Base-by-base conservation (phyloP, 1,139 yeast genomes). In the Zygoascus meyerae region DNA sequence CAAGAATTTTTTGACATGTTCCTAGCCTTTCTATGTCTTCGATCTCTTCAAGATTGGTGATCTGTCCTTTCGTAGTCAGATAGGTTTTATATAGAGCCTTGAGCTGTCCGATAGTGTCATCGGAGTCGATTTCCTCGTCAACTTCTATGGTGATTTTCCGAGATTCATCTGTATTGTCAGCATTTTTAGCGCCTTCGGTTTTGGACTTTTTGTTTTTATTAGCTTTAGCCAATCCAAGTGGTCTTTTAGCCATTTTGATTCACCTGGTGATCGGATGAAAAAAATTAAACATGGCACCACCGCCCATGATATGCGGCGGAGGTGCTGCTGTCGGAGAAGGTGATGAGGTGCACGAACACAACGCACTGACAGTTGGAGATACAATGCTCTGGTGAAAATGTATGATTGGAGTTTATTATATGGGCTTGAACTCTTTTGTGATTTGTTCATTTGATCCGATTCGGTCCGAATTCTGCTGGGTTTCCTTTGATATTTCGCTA, bases 191-290 rank as follows among this genome's bases (percentile, higher is more conserved):
- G 5, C 53, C 58, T 8, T 53, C 61, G 7, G 44, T 53, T 44
- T 55, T 44, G 38, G 52, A 55, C 47, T 56, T 50, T 48, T 53
- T 54, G 55, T 65, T 58, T 52, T 62, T 64, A 21, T 79, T 72
- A 1, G 80, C 75, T 58, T 82, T 81, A n/a, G 86, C 86, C 48
- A 86, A 68, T 42, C 97, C 96, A 54, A 85, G 70, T 32, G 90
- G 86, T 73, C 96, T 77, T 62, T 86, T 89, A 37, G 54, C 65
- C 67, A 62, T 62, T 30, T 16, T 44, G 14, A 7, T 21, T 21
- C n/a, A 21, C 16, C 17, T 21, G 40, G 40, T 31, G 12, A 31
- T 31, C 34, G 15, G 15, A 26, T 15, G 37, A 14, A 15, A 21
- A n/a, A 21, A 21, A 21, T 21, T 21, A 21, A 21, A 21, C 26